A percentile compares a stretch with the other conserved stretches of the same genome.
phyloP scores from a whole-genome alignment of 1,139 yeast species.

The Cylindricascospora bacillispora region DNA sequence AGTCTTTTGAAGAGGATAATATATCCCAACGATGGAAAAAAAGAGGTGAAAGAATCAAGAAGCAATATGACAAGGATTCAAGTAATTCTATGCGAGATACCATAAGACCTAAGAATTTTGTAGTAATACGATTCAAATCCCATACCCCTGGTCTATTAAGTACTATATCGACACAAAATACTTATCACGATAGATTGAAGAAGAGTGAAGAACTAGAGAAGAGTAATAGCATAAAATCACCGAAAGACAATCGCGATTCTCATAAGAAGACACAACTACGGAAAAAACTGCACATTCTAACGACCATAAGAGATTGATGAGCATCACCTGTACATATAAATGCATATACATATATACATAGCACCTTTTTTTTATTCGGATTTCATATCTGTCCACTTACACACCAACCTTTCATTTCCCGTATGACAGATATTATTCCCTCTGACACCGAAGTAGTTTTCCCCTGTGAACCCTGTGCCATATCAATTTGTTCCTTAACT shows the following conservation, averaged over 20 bases:
- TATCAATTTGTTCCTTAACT: conserved; percentile 10
- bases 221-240: no score
- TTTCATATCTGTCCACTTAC: conserved; percentile 20
- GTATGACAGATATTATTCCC: conserved; percentile 9
- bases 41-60: conserved; percentile 28
- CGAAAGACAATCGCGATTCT: no score
- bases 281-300: no score
- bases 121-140: background rate
- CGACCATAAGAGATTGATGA: no score
- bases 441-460: conserved; percentile 3
- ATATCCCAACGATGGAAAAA: conserved; percentile 38
- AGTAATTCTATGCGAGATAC: background rate
- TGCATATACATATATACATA: no score
- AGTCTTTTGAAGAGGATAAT: conserved; percentile 34
- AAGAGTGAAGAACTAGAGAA: no score
- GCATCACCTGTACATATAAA: no score
- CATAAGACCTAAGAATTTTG: background rate
- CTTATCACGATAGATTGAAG: no score
- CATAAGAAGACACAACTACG: no score
- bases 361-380: no score
- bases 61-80: conserved; percentile 10
- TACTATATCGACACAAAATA: no score
- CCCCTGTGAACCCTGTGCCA: conserved; percentile 6
- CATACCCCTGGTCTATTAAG: background rate
- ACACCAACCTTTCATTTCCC: conserved; percentile 25